A percentile compares a stretch with the other conserved stretches of the same genome.
Conservation (phyloP, 2,329 filamentous ascomycete genomes). For the Thyridium curvatum region DNA sequence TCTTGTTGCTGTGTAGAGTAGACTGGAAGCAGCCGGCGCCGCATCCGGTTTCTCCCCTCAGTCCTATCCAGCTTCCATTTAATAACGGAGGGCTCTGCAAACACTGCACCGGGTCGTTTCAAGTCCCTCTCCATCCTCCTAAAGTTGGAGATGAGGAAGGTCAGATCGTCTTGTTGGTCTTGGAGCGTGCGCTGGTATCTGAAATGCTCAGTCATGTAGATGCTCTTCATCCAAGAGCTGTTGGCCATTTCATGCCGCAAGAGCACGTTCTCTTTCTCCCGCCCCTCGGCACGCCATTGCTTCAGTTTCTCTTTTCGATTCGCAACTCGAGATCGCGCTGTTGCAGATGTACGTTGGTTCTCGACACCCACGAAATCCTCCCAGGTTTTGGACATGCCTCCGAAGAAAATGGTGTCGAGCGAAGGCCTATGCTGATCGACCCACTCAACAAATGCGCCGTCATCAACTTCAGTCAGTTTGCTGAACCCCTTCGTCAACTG, state of each 20-base stretch:
- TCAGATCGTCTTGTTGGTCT: slow-evolving; percentile 86
- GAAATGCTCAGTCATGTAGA: slow-evolving; percentile 84
- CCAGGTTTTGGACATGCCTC: slow-evolving; percentile 75
- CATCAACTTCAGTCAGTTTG: slow-evolving; percentile 80
- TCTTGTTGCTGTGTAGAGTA: slow-evolving; percentile 54
- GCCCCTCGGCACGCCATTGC: slow-evolving; percentile 68
- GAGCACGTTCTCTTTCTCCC: slow-evolving; percentile 63
- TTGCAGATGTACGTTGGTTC: slow-evolving; percentile 74
- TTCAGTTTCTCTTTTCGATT: slow-evolving; percentile 79
- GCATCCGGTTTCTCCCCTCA: slow-evolving; percentile 92
- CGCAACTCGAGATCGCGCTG: slow-evolving; percentile 59
- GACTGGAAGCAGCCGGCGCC: slow-evolving; percentile 79
- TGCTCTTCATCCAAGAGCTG: slow-evolving; percentile 90
- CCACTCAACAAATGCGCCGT: slow-evolving; percentile 82
- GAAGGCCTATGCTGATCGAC: slow-evolving; percentile 75
- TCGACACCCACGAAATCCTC: slow-evolving; percentile 80
- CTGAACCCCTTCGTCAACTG: slow-evolving; percentile 72
- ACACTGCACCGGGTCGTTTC: slow-evolving; percentile 72
- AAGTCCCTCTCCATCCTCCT: slow-evolving; percentile 74
- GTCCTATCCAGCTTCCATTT: slow-evolving; percentile 96
- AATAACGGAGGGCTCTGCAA: slow-evolving; percentile 55
- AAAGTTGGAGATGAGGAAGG: slow-evolving; percentile 70
- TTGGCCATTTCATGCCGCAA: slow-evolving; percentile 82
- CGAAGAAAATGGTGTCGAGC: slow-evolving; percentile 77
- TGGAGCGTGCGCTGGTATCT: slow-evolving; percentile 86